phyloP scores from a whole-genome alignment of 345 rosid species.

The Citrus inodora region DNA sequence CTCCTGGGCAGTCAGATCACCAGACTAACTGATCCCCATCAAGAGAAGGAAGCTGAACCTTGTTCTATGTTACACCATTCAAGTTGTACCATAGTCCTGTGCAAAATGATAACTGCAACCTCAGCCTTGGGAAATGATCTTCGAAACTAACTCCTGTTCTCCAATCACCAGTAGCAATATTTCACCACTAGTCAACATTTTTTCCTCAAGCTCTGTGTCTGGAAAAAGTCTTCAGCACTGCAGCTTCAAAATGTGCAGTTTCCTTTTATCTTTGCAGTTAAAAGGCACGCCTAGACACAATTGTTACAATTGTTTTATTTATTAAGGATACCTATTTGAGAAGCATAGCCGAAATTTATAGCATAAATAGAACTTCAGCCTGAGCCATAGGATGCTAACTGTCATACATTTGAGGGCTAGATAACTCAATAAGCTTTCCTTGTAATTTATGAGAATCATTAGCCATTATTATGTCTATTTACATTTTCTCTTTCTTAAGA shows the following conservation, averaged over 20 bases:
- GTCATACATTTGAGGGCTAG: not conserved
- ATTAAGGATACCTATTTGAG: not conserved
- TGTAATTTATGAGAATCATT: not conserved
- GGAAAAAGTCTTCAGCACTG: not conserved
- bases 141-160: not conserved
- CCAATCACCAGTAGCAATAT: not conserved
- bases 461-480: not conserved
- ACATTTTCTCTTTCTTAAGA: slow-evolving; percentile 37
- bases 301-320: not conserved
- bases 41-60: not conserved
- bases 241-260: not conserved
- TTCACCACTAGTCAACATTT: not conserved
- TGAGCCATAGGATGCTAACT: not conserved
- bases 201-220: not conserved
- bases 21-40: not conserved
- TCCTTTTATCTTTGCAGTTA: not conserved
- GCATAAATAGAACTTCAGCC: not conserved
- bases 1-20: not conserved
- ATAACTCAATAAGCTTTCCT: not conserved
- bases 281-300: not conserved
- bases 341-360: not conserved
- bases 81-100: not conserved
- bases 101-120: not conserved
- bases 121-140: not conserved
- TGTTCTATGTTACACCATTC: not conserved